Conservation (phyloP, 73 alveolate genomes). For the Paramecium tetraurelia region DNA sequence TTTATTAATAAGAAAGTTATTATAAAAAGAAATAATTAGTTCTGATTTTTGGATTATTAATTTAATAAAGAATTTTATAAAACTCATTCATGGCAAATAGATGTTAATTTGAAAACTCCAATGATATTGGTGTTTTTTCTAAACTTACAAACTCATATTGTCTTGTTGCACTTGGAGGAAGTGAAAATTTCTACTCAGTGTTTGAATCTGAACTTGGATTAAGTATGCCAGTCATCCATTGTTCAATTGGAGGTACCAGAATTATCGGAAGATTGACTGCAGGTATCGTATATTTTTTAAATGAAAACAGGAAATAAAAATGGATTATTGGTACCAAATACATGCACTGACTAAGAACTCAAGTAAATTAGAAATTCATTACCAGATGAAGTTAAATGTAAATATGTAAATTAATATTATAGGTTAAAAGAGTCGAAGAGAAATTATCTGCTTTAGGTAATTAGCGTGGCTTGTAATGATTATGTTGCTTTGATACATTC, state of each 20-base stretch:
- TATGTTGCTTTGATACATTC: conserved; percentile 98
- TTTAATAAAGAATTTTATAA: conserved; percentile 19
- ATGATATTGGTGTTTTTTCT: conserved; percentile 97
- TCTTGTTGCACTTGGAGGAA: conserved; percentile 93
- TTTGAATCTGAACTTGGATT: conserved; percentile 93
- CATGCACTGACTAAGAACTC: conserved; percentile 95
- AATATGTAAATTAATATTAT: neutral
- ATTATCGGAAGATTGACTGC: conserved; percentile 91
- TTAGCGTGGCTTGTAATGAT: conserved; percentile 96
- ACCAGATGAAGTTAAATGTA: conserved; percentile 89
- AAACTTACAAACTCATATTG: conserved; percentile 94
- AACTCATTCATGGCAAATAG: conserved; percentile 85
- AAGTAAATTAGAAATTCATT: conserved; percentile 87
- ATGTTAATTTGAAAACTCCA: conserved; percentile 89
- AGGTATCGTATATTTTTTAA: neutral
- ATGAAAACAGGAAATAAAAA: conserved; percentile 83
- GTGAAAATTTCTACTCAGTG: conserved; percentile 90
- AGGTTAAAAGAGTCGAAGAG: conserved; percentile 96
- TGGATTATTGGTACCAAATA: conserved; percentile 97
- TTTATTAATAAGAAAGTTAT: neutral
- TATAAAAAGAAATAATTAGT: neutral
- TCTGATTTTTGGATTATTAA: neutral
- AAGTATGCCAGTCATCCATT: conserved; percentile 97
- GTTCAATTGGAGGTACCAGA: conserved; percentile 96
- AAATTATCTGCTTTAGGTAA: conserved; percentile 97